Evolutionary conservation across 176 grass and related monocot species (phyloP).

Genomic region (Alopecurus myosuroides): DNA sequence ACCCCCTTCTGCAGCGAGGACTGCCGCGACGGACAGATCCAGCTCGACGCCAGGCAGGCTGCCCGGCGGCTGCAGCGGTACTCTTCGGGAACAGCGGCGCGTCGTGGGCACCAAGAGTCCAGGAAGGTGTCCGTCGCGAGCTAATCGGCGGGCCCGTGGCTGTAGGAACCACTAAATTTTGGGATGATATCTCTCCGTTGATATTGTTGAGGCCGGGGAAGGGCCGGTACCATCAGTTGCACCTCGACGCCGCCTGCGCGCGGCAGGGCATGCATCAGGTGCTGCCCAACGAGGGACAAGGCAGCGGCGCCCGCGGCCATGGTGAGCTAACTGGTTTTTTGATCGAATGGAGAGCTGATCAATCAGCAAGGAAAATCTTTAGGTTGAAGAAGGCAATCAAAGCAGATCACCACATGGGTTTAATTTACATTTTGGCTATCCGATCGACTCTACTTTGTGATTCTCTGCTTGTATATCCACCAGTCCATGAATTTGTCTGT

Average conservation of each 20-base stretch:
- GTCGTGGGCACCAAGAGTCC: neutral
- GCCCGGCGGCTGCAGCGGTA: neutral
- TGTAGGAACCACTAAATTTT: neutral
- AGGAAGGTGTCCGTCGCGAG: slow-evolving; percentile 32
- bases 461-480: neutral
- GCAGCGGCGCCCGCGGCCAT: too few species aligned
- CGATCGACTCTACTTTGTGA: too few species aligned
- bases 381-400: too few species aligned
- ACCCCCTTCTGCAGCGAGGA: slow-evolving; percentile 80
- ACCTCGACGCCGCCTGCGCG: slow-evolving; percentile 9
- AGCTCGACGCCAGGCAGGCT: slow-evolving; percentile 39
- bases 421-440: too few species aligned
- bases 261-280: neutral
- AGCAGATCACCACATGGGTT: too few species aligned
- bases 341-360: too few species aligned
- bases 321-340: too few species aligned
- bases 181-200: neutral
- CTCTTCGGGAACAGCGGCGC: neutral
- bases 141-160: neutral
- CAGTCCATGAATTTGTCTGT: neutral
- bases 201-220: neutral
- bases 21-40: slow-evolving; percentile 63
- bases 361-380: too few species aligned
- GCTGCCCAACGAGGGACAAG: too few species aligned
- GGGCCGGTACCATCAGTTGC: slow-evolving; percentile 36